Percentiles rank a stretch among this genome's conserved stretches.
phyloP scores from a whole-genome alignment of 306 rosid genomes.

The Gynostemma pentaphyllum region DNA sequence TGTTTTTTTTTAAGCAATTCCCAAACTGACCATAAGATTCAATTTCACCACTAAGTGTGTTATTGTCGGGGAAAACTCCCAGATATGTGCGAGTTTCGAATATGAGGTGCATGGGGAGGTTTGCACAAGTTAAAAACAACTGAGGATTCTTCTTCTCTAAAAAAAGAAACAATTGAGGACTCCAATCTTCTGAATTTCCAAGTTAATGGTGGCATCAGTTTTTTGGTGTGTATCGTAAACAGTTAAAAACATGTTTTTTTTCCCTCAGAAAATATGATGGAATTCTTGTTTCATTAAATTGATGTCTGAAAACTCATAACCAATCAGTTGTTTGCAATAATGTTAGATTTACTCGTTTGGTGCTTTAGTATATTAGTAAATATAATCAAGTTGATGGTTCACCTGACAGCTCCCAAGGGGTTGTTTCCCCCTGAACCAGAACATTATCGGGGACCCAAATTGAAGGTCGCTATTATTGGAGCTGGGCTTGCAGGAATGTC shows the following conservation, averaged over 20 bases:
- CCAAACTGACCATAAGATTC: too few species aligned
- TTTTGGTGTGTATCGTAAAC: background rate
- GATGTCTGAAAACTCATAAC: background rate
- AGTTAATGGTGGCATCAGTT: background rate
- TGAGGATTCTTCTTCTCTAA: too few species aligned
- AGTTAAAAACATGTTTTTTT: background rate
- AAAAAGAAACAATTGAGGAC: too few species aligned
- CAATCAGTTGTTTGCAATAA: background rate
- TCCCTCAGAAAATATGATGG: background rate
- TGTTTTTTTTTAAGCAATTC: too few species aligned
- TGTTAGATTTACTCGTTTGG: background rate
- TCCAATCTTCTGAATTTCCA: too few species aligned
- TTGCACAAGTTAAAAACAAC: too few species aligned
- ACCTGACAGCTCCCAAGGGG: slow-evolving; percentile 80
- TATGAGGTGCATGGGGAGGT: too few species aligned
- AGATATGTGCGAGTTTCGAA: too few species aligned
- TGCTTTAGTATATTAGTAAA: background rate
- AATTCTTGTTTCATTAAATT: background rate
- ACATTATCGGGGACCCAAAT: slow-evolving; percentile 84
- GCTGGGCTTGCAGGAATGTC: slow-evolving; percentile 99
- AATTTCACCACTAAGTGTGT: too few species aligned
- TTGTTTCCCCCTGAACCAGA: slow-evolving; percentile 94
- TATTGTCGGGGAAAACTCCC: too few species aligned
- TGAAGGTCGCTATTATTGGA: slow-evolving; percentile 92
- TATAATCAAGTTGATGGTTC: slow-evolving; percentile 10